Evolutionary conservation across 177 flowering plant genomes (phyloP), one percentile per base, ranked within the genome.

Genomic region (Telopea speciosissima): DNA sequence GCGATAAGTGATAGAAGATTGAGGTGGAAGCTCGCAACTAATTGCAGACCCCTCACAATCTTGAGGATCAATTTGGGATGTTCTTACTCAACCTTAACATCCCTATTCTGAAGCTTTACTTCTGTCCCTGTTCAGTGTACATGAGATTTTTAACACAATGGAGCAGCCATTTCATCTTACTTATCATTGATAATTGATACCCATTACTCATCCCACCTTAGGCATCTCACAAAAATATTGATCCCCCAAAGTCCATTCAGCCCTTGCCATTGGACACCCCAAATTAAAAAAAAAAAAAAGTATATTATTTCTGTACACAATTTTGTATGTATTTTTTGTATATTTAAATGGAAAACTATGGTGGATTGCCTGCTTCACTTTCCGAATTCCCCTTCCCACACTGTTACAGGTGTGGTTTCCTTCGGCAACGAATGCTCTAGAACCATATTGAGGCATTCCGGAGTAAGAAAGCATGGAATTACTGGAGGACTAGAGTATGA

Each of bases 131-230:
- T 68, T 19, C 77, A 26, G 40, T 33, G 40, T 33, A 33, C 54
- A 45, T 45, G 19, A 45, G 31, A 68, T 72, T 74, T 69, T 75
- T 64, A 67, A 65, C 25, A 23, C 42, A 56, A 42, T 64, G 65
- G 52, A 62, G 49, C 61, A 45, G 63, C 71, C 14, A 24, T 14
- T 60, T 70, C 8, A 40, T 28, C 21, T 22, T 10, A n/a, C 62
- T 28, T 10, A 24, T 8, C 49, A 44, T 44, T 44, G 2, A 26
- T 26, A 26, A 26, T 26, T 26, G 31, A 26, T 26, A 26, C 31
- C 3, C 31, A 26, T 26, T 13, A 7, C 14, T 8, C 49, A 44
- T 44, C 3, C 2, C 17, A 45, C 19, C 54, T 45, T 45, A 45
- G 54, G 17, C 54, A 16, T 45, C 54, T 12, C 54, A 45, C 54